Conservation (phyloP, 768 basidiomycete genomes). For the Leccinellum rugosiceps region DNA sequence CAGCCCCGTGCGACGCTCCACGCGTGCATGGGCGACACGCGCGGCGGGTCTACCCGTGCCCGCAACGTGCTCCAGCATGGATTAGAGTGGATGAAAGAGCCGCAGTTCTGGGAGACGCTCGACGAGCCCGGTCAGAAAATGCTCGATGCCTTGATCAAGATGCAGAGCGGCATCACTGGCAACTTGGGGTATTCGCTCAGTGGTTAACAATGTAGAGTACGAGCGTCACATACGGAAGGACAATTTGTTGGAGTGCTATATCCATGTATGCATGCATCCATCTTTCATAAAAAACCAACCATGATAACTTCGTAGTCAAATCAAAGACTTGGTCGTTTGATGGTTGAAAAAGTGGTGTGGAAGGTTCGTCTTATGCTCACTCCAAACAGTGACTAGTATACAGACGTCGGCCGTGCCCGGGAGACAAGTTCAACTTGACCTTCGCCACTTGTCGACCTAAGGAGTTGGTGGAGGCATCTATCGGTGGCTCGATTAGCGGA, state of each 20-base stretch:
- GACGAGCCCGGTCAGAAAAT: constrained; percentile 47
- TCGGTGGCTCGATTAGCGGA: neutral
- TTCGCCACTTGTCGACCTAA: too few relatives aligned
- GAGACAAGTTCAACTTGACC: too few relatives aligned
- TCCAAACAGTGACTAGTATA: too few relatives aligned
- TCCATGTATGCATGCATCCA: neutral
- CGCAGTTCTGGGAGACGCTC: constrained; percentile 44
- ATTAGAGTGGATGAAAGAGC: constrained; percentile 63
- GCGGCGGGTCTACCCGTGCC: constrained; percentile 60
- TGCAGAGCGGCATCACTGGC: constrained; percentile 43
- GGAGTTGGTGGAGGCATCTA: neutral
- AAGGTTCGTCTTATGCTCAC: neutral
- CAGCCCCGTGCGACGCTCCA: constrained; percentile 63
- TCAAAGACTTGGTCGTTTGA: neutral
- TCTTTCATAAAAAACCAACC: neutral
- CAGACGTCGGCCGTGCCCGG: too few relatives aligned
- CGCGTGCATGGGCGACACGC: constrained; percentile 59
- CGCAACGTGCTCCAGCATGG: constrained; percentile 76
- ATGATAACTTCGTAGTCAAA: neutral
- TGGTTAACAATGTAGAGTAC: constrained; percentile 18
- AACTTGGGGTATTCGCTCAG: constrained; percentile 54
- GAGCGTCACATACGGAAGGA: neutral
- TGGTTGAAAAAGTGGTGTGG: constrained; percentile 2
- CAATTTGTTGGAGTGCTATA: neutral
- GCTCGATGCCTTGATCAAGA: constrained; percentile 53